phyloP scores from a whole-genome alignment of 805 yeast species.

The Naumovozyma dairenensis region DNA sequence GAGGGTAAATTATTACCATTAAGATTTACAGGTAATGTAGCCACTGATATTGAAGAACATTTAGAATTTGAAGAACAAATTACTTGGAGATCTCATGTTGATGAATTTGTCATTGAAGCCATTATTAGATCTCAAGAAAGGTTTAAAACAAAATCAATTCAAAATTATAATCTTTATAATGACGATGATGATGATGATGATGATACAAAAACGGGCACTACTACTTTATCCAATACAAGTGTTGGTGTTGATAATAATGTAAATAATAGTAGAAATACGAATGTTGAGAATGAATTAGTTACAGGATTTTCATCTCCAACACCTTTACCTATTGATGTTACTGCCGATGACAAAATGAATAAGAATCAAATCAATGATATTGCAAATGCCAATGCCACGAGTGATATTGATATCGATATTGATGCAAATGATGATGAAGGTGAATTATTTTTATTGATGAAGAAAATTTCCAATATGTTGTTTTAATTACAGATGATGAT shows the following conservation, averaged over 20 bases:
- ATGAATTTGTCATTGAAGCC: slow-evolving; percentile 53
- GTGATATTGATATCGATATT: too few species aligned
- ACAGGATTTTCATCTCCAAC: too few species aligned
- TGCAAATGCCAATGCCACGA: too few species aligned
- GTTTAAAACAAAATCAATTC: too few species aligned
- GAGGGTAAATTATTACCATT: slow-evolving; percentile 49
- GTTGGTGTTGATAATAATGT: too few species aligned
- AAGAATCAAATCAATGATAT: too few species aligned
- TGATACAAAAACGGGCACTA: slow-evolving; percentile 3
- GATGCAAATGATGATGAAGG: slow-evolving; percentile 3
- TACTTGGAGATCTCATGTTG: slow-evolving; percentile 64
- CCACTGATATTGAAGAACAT: slow-evolving; percentile 60
- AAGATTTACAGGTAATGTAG: slow-evolving; percentile 60
- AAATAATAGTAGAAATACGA: too few species aligned
- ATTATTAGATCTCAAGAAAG: slow-evolving; percentile 26
- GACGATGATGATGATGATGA: slow-evolving; percentile 5
- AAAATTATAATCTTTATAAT: slow-evolving; percentile 6
- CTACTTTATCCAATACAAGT: slow-evolving; percentile 4
- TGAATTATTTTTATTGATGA: slow-evolving; percentile 3
- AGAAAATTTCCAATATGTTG: slow-evolving; percentile 40
- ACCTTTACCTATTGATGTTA: too few species aligned
- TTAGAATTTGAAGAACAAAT: slow-evolving; percentile 64
- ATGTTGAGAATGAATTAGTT: too few species aligned
- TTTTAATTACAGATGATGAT: slow-evolving; percentile 63
- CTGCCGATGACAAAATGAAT: too few species aligned